Evolutionary conservation across 2,329 filamentous ascomycete genomes (phyloP).

Genomic region (Colletotrichum melonis): DNA sequence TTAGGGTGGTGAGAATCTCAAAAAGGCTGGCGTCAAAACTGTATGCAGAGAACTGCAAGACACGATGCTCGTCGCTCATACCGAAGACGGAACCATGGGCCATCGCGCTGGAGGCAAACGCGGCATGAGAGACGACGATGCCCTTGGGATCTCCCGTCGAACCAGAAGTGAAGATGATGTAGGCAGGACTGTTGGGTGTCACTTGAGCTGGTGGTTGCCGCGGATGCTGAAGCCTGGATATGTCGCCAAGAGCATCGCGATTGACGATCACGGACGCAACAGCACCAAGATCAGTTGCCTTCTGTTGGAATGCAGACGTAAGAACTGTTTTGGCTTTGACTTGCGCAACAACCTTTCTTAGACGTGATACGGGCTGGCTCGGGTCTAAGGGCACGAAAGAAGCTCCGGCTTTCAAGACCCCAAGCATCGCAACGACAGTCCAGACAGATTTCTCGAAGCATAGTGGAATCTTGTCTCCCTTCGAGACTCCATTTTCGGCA

Average conservation of each 20-base stretch:
- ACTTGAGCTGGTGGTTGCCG: neutral
- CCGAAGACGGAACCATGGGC: conserved; percentile 30
- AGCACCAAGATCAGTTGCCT: conserved; percentile 15
- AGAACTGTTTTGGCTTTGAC: neutral
- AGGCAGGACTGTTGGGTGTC: conserved; percentile 37
- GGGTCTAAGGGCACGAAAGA: conserved; percentile 24
- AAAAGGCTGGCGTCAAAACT: conserved; percentile 51
- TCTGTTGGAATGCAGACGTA: conserved; percentile 5
- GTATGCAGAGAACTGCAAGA: conserved; percentile 46
- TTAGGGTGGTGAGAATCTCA: conserved; percentile 50
- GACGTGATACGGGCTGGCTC: conserved; percentile 18
- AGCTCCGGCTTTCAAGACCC: conserved; percentile 20
- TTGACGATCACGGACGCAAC: neutral
- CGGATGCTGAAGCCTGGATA: neutral
- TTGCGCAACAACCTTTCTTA: neutral
- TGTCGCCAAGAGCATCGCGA: conserved; percentile 50
- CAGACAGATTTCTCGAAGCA: conserved; percentile 32
- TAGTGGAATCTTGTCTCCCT: neutral
- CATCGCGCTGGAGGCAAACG: conserved; percentile 37
- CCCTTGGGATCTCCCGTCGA: conserved; percentile 62
- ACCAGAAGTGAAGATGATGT: conserved; percentile 54
- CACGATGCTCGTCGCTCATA: conserved; percentile 8
- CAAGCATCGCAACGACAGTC: conserved; percentile 23
- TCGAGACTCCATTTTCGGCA: neutral
- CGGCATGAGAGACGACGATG: conserved; percentile 47